Evolutionary conservation across 2,329 filamentous ascomycete species (phyloP).

Genomic region (Alternaria arborescens): DNA sequence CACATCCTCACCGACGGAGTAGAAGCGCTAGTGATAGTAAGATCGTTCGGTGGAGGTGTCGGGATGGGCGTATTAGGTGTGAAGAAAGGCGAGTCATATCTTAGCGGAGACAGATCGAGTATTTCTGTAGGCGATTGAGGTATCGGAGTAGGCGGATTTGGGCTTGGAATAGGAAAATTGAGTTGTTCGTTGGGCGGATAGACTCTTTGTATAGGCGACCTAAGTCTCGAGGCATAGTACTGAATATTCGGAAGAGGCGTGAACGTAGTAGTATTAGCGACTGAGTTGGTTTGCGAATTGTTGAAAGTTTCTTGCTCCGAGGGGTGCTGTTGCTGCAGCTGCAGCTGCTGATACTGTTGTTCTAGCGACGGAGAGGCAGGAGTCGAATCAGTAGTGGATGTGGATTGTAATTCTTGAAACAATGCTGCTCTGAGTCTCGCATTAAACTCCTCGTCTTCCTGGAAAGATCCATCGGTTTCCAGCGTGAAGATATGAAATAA

Average conservation of each 20-base stretch:
- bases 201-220: background rate
- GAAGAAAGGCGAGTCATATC: background rate
- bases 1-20: background rate
- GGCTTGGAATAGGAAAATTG: background rate
- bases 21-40: background rate
- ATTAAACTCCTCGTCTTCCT: background rate
- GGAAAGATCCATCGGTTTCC: background rate
- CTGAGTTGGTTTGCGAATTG: background rate
- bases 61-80: too few species aligned
- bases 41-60: background rate
- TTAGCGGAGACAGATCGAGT: background rate
- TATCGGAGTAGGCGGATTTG: background rate
- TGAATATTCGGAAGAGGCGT: background rate
- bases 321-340: background rate
- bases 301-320: background rate
- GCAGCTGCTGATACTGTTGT: background rate
- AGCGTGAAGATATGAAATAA: background rate
- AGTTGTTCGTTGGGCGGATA: background rate
- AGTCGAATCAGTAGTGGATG: background rate
- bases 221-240: background rate
- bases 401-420: background rate
- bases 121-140: background rate
- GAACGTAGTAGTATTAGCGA: background rate
- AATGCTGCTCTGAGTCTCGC: background rate
- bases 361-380: background rate